These are phyloP conservation scores for Fusarium redolens DNA, from an alignment of 2,329 filamentous ascomycete species.

Conservation along the genomic window DNA sequence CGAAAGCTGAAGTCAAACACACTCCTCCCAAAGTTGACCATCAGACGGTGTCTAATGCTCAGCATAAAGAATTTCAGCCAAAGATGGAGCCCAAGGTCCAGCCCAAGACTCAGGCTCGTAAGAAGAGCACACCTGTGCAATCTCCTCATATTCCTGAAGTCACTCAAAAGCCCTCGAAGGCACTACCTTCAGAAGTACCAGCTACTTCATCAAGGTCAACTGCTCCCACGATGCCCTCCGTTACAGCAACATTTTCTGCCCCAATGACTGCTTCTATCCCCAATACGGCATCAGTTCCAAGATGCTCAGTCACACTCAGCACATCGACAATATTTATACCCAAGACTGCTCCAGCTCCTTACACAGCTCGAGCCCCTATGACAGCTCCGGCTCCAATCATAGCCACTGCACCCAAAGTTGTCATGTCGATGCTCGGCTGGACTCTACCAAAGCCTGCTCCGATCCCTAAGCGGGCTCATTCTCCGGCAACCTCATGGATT, in stretches of 20 bases:
- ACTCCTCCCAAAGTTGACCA: not conserved
- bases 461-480: slow-evolving; percentile 10
- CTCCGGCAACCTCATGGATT: slow-evolving; percentile 14
- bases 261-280: not conserved
- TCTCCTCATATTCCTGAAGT: not conserved
- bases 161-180: not conserved
- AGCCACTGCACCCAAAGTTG: slow-evolving; percentile 15
- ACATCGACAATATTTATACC: slow-evolving; percentile 7
- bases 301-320: not conserved
- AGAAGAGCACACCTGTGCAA: not conserved
- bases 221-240: not conserved
- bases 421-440: slow-evolving; percentile 17
- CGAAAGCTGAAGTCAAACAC: not conserved
- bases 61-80: not conserved
- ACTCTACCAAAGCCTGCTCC: slow-evolving; percentile 21
- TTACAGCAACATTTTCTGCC: not conserved
- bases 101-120: not conserved
- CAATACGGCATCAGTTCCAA: not conserved
- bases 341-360: slow-evolving; percentile 12
- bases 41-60: not conserved
- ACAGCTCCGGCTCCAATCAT: slow-evolving; percentile 22
- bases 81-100: not conserved
- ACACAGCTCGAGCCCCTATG: slow-evolving; percentile 11
- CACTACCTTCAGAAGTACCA: not conserved
- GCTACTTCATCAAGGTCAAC: not conserved